Evolutionary conservation across 352 stramenopile genomes (phyloP), one percentile per base, ranked within the genome.

Genomic region (Pythium plurisporium): DNA sequence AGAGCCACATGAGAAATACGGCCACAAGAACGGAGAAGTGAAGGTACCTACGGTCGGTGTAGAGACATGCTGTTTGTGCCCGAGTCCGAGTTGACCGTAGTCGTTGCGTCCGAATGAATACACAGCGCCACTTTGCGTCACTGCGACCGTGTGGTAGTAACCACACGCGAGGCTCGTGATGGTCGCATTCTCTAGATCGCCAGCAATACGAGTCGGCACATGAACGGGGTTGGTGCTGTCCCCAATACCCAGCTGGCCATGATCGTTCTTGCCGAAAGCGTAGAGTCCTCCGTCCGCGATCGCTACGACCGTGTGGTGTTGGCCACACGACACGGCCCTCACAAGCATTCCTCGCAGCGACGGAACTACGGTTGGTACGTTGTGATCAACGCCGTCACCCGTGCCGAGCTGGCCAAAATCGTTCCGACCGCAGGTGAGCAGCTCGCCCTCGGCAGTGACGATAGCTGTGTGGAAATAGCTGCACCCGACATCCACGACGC

Each of bases 391-490:
- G 17, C 67, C 73, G 41, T 93, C 85, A 14, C 74, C 75, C 27
- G 72, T 77, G 19, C 91, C 91, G 0, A 98, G 69, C 54, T 98
- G 92, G 0, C 91, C 90, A 46, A 95, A 96, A 65, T 98, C 89
- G 56, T 98, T 98, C 33, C 90, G 86, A 2, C 92, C 92, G 43
- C 92, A 97, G 9, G 84, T 62, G 40, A 82, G 96, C 30, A 97
- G 63, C 31, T 91, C 76, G 11, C 87, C 86, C 29, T 86, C 82
- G 15, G 77, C 71, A 23, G 79, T 91, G 22, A 89, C 70, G 31
- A 97, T 76, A 31, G 89, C 68, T 1, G 79, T 96, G 74, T 98
- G 92, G 59, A 97, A 97, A 59, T 97, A 98, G 67, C 90, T 97
- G 64, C 90, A 97, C 4, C 82, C 79, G 8, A 93, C 89, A 36